Percentiles rank a stretch among this genome's conserved stretches.
phyloP scores from a whole-genome alignment of 805 yeast genomes.

The Suhomyces faveliae region DNA sequence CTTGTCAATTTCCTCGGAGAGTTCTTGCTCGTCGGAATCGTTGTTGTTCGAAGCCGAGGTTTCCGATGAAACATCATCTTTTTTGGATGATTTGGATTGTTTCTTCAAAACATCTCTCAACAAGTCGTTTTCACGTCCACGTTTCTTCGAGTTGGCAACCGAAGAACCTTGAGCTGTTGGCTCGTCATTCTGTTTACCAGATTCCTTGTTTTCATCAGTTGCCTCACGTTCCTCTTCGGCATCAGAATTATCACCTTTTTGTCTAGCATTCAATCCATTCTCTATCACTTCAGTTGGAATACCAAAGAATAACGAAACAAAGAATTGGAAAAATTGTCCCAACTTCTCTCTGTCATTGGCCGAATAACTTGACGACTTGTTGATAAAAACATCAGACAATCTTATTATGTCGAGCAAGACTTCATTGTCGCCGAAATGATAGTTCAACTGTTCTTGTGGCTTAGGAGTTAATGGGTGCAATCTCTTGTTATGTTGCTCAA shows the following conservation, averaged over 20 bases:
- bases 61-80: slow-evolving; percentile 31
- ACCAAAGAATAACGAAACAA: slow-evolving; percentile 70
- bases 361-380: slow-evolving; percentile 71
- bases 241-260: slow-evolving; percentile 11
- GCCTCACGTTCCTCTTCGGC: slow-evolving; percentile 15
- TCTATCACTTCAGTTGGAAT: slow-evolving; percentile 51
- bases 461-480: slow-evolving; percentile 82
- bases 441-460: slow-evolving; percentile 73
- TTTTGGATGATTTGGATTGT: slow-evolving; percentile 39
- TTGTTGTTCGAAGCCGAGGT: slow-evolving; percentile 25
- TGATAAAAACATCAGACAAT: slow-evolving; percentile 64
- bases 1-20: slow-evolving; percentile 30
- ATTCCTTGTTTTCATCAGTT: slow-evolving; percentile 14
- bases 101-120: slow-evolving; percentile 60
- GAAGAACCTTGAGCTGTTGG: slow-evolving; percentile 6
- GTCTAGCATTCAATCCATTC: slow-evolving; percentile 27
- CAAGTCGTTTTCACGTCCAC: slow-evolving; percentile 54
- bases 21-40: slow-evolving; percentile 35
- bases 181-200: slow-evolving; percentile 5
- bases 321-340: slow-evolving; percentile 65
- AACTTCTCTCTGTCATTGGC: slow-evolving; percentile 76
- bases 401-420: slow-evolving; percentile 72
- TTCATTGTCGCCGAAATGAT: slow-evolving; percentile 60
- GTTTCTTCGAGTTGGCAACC: slow-evolving; percentile 37
- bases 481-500: slow-evolving; percentile 85